phyloP scores from a whole-genome alignment of 2,329 filamentous ascomycete species.

The Trichoderma gracile region DNA sequence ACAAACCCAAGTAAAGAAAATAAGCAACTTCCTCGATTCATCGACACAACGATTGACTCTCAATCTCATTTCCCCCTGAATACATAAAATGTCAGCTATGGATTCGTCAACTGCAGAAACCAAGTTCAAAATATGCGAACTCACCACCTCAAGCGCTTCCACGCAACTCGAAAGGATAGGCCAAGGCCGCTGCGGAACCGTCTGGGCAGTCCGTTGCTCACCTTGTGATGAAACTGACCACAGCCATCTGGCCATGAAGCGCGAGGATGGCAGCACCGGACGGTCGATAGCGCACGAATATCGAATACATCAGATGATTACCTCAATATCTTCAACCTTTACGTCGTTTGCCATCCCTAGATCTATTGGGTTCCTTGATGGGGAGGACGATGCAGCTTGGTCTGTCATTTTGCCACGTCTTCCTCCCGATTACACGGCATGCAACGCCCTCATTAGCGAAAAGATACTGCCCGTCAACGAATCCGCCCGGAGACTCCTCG shows the following conservation, averaged over 20 bases:
- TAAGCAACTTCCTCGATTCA: background rate
- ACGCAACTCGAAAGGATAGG: constrained; percentile 6
- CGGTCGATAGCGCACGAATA: constrained; percentile 29
- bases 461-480: constrained; percentile 32
- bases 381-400: constrained; percentile 25
- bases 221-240: background rate
- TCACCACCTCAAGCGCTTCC: background rate
- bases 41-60: background rate
- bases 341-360: background rate
- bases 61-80: too few relatives aligned
- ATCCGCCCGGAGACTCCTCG: constrained; percentile 28
- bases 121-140: background rate
- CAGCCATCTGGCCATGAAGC: constrained; percentile 29
- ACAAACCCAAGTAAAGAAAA: too few relatives aligned
- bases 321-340: background rate
- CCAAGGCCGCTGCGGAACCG: constrained; percentile 30
- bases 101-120: too few relatives aligned
- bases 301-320: constrained; percentile 23
- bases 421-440: constrained; percentile 28
- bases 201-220: constrained; percentile 24
- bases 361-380: background rate
- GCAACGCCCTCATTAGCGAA: constrained; percentile 36
- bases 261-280: constrained; percentile 26
- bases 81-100: too few relatives aligned
- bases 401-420: constrained; percentile 29